These are phyloP conservation scores for Rhodotorula sp. DNA, from an alignment of 1,284 basidiomycete genomes.

Conservation along the genomic window DNA sequence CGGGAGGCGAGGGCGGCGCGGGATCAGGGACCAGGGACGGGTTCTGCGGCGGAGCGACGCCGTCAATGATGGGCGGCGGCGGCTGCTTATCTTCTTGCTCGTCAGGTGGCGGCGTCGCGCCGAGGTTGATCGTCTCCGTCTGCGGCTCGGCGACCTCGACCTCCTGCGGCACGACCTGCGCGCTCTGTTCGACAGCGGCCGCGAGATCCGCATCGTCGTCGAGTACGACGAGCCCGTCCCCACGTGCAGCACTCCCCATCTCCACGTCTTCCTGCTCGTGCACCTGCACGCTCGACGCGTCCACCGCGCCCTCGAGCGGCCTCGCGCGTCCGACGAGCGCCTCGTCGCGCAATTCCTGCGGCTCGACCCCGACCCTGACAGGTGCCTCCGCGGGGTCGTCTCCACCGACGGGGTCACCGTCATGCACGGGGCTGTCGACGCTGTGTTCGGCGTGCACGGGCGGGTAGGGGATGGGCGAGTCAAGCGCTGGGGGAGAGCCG, in stretches of 20 bases:
- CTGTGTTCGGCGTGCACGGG: neutral
- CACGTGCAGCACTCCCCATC: too few relatives aligned
- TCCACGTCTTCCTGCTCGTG: slow-evolving; percentile 14
- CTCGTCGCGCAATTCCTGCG: slow-evolving; percentile 7
- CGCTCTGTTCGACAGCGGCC: neutral
- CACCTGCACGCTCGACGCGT: neutral
- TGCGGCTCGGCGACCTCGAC: neutral
- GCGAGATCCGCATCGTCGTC: slow-evolving; percentile 19
- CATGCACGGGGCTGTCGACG: slow-evolving; percentile 9
- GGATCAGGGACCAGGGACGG: neutral
- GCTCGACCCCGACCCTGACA: neutral
- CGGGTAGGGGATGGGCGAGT: slow-evolving; percentile 10
- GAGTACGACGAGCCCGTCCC: slow-evolving; percentile 1
- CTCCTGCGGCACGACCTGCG: neutral
- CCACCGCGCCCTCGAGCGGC: neutral
- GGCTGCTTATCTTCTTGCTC: neutral
- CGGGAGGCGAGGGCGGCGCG: neutral
- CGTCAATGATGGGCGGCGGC: slow-evolving; percentile 4
- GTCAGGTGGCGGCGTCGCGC: slow-evolving; percentile 11
- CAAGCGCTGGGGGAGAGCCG: slow-evolving; percentile 5
- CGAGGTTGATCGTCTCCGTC: neutral
- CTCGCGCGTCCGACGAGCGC: neutral
- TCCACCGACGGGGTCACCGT: neutral
- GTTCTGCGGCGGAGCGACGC: slow-evolving; percentile 21
- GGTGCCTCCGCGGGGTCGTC: neutral